Base-by-base conservation (phyloP, 2,329 filamentous ascomycete genomes). In the Trichoderma sp. region DNA sequence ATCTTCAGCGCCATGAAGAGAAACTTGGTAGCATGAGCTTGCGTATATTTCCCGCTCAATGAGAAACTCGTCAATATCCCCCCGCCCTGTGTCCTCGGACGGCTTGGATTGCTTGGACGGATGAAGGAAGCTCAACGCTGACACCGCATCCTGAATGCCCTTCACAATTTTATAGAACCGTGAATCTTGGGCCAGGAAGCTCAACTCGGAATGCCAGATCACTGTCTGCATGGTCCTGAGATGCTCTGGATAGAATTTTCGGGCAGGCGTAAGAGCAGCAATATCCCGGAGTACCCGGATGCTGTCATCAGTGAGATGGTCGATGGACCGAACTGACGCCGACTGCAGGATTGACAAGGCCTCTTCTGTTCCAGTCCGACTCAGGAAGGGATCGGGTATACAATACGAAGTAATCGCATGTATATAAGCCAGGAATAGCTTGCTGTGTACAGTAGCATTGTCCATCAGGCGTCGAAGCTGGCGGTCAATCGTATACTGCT, bases 361-460 rank as follows among this genome's bases (percentile, higher is more conserved):
- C 52, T 82, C 72, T 67, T 88, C 85, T 0, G 83, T 85, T 0
- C 86, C 86, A 0, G 83, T 88, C 5, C 73, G 72, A 0, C 69
- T 54, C 0, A 80, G 84, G 0, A 87, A 74, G 0, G 73, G 74
- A 68, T 88, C 85, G 0, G 81, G 80, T 0, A 85, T 72, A 28
- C 78, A 83, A 56, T 79, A 78, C 0, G 84, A 83, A 0, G 85
- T 88, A 0, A 86, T 64, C 0, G 81, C 84, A 67, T 88, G 85
- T 0, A 88, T 71, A 30, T 83, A 15, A 82, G 9, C 76, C 75
- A 0, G 85, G 73, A 19, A 80, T 78, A 90, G 73, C 59, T 82
- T 84, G 71, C 82, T 84, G 12, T 80, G 77, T 0, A 87, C 54
- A 14, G 75, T 82, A 0, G 81, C 82, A 67, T 81, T 83, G 19